Evolutionary conservation across 2,329 filamentous ascomycete genomes (phyloP), one percentile per base, ranked within the genome.

Genomic region (Iodosphaeria phyllophila): DNA sequence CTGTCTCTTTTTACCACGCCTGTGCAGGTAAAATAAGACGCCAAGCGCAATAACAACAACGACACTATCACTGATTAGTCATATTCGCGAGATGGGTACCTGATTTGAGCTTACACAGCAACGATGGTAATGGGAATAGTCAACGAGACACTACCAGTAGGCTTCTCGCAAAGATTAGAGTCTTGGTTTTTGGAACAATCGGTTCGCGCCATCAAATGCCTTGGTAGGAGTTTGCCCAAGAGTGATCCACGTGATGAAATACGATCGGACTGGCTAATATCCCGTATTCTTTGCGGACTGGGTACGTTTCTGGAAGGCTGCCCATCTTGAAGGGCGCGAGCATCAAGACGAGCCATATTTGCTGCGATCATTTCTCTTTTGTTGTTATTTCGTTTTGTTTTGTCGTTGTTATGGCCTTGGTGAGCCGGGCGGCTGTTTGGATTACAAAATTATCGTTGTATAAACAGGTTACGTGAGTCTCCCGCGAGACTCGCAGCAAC

Each of bases 11-110:
- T 78, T 52, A 40, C 82, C 76, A 46, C 80, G 66, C 26, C 80
- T 69, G 44, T 93, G 84, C 18, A 98, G 62, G 42, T 72, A 74
- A 34, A 84, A 42, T 19, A 93, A 54, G 2, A 82, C 64, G 23
- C 69, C 43, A 1, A 75, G 45, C 12, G 77, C 74, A 31, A 65
- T 54, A 16, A 71, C 55, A 23, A 92, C 43, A 1, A 89, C 84
- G 27, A 95, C 69, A 20, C 84, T 93, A 16, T 32, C 22, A 32
- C 27, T 12, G 22, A 11, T 8, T n/a, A 19, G 8, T 19, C 8
- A 8, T 19, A 19, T 19, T 19, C 8, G 18, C 8, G 18, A 8
- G 18, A 11, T 8, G 18, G 18, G 10, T 16, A 16, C 14, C 24
- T n/a, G 11, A 13, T 24, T 12, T 19, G 15, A 26, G 66, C 76